phyloP scores from a whole-genome alignment of 331 rosid species.

The Malus hybrid region DNA sequence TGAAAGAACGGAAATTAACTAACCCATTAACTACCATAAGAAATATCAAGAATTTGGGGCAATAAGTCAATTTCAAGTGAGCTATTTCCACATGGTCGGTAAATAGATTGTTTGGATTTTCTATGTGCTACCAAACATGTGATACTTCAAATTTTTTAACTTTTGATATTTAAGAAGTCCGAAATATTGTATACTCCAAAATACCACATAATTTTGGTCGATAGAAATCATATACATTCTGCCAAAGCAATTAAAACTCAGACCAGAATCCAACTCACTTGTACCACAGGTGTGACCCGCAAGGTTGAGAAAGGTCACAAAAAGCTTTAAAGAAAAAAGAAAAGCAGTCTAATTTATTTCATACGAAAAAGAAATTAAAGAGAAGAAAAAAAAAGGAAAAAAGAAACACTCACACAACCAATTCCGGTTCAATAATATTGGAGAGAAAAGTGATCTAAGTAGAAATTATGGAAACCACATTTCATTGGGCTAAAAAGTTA shows the following conservation, averaged over 20 bases:
- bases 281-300: background rate
- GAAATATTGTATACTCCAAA: background rate
- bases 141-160: no score
- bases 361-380: background rate
- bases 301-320: background rate
- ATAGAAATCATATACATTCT: background rate
- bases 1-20: slow-evolving; percentile 5
- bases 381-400: no score
- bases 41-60: background rate
- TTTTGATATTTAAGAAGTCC: no score
- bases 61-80: background rate
- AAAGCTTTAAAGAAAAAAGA: background rate
- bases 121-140: no score
- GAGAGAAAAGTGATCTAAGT: no score
- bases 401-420: background rate
- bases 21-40: background rate
- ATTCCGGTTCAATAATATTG: no score
- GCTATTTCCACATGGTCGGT: background rate
- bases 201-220: no score
- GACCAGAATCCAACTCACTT: slow-evolving; percentile 1
- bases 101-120: background rate
- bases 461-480: background rate
- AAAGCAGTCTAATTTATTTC: background rate
- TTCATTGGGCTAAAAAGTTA: background rate
- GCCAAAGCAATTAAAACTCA: background rate